Evolutionary conservation across 1,139 yeast species (phyloP).

Genomic region (Candida tunisiensis): DNA sequence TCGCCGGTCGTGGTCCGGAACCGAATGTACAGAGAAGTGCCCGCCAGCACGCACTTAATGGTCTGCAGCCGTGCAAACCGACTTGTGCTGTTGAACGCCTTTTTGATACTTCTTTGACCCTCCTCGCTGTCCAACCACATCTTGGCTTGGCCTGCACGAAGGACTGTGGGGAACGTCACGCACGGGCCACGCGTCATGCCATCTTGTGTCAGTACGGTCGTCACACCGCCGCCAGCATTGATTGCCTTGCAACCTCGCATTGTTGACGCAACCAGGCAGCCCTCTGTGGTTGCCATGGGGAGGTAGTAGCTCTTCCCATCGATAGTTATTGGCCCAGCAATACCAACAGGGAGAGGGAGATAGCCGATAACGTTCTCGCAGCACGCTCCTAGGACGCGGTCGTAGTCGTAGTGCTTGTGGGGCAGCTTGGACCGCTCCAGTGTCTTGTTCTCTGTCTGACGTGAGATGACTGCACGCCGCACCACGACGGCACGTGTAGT

Average conservation of each 20-base stretch:
- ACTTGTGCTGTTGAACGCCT: slow-evolving; percentile 91
- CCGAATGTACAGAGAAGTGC: slow-evolving; percentile 71
- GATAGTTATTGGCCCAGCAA: slow-evolving; percentile 89
- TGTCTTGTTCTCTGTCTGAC: slow-evolving; percentile 67
- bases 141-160: slow-evolving; percentile 89
- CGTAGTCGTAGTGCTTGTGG: slow-evolving; percentile 71
- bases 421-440: slow-evolving; percentile 63
- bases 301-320: slow-evolving; percentile 78
- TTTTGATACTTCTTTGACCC: slow-evolving; percentile 67
- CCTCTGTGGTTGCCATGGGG: slow-evolving; percentile 99
- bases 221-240: slow-evolving; percentile 92
- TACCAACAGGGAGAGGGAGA: slow-evolving; percentile 92
- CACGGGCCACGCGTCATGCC: slow-evolving; percentile 99
- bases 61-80: slow-evolving; percentile 91
- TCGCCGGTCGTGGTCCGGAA: slow-evolving; percentile 98
- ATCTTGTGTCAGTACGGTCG: slow-evolving; percentile 82
- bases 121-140: slow-evolving; percentile 93
- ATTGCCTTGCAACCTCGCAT: slow-evolving; percentile 99
- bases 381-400: slow-evolving; percentile 95
- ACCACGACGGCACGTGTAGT: slow-evolving; percentile 83
- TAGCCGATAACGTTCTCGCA: slow-evolving; percentile 97
- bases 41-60: slow-evolving; percentile 91
- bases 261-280: slow-evolving; percentile 94
- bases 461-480: slow-evolving; percentile 83
- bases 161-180: slow-evolving; percentile 67